These are phyloP conservation scores for Coniosporium apollinis DNA, from an alignment of 495 filamentous ascomycete species.

Conservation along the genomic window DNA sequence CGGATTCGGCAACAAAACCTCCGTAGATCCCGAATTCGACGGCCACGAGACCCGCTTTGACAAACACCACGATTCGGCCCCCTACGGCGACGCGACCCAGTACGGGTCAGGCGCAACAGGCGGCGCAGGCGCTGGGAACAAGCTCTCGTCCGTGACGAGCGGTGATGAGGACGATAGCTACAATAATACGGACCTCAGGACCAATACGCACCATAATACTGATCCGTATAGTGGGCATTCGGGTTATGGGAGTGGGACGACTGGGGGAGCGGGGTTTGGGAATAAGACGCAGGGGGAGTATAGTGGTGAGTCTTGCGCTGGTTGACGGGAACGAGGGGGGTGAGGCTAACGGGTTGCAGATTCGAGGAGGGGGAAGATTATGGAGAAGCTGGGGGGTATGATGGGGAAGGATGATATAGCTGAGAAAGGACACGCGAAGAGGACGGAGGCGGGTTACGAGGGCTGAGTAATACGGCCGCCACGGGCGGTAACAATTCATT, in stretches of 20 bases:
- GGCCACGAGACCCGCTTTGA: conserved; percentile 10
- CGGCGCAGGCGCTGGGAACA: conserved; percentile 5
- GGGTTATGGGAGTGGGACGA: no score
- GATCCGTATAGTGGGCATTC: no score
- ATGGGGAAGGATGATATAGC: conserved; percentile 6
- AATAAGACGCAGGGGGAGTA: no score
- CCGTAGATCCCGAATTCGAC: conserved; percentile 3
- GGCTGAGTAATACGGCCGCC: no score
- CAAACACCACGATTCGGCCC: conserved; percentile 5
- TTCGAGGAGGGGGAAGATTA: conserved; percentile 12
- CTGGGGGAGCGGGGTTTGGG: no score
- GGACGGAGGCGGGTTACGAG: conserved; percentile 6
- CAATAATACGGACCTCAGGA: background rate
- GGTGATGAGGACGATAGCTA: background rate
- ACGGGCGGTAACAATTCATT: no score
- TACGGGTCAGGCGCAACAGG: conserved; percentile 8
- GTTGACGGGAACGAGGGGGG: background rate
- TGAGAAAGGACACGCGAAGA: conserved; percentile 13
- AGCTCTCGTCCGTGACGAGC: background rate
- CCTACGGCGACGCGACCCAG: conserved; percentile 3
- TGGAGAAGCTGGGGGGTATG: conserved; percentile 12
- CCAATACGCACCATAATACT: no score
- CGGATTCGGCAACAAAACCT: conserved; percentile 14
- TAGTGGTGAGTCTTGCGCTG: no score
- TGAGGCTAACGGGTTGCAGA: background rate